Evolutionary conservation across 225 moss, liverwort and hornwort genomes (phyloP), one percentile per base, ranked within the genome.

Genomic region (Polytrichum formosum): DNA sequence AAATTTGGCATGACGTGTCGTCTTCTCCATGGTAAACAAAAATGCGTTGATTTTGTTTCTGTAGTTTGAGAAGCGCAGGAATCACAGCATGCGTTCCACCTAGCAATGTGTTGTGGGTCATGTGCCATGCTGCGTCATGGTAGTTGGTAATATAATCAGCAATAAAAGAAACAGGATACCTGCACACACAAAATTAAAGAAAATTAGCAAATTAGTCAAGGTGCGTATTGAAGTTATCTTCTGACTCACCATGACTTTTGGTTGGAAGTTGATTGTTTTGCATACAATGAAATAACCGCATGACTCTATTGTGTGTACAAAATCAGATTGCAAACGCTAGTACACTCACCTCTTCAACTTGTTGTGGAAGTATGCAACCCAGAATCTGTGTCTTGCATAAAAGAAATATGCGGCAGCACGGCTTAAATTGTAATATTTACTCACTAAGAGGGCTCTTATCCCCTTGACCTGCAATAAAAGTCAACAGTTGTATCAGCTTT

Each of bases 71-170:
- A 62, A 89, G 62, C 1, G 89, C 84, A 1, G 86, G 86, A 54
- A 88, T 64, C 6, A 91, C 59, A 33, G 82, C 84, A 69, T 91
- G 91, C 10, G 82, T 86, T 16, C 91, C 91, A 10, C 73, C 82
- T 5, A 91, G 73, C 28, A 91, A 73, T 0, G 91, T 80, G 54
- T 91, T 89, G 77, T 91, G 86, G 0, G 82, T 83, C 77, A 89
- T 89, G 76, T 91, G 91, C 89, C 89, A 91, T 31, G 86, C 86
- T 25, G 89, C 86, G 20, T 91, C 88, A 60, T 89, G 91, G 56
- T 88, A 78, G 33, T 86, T 86, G 22, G 88, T 82, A 55, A 91
- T 80, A 63, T 91, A 91, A 76, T 88, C 88, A 7, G 82, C 78
- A 35, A 89, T 82, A 71, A 88, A 91, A 13, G 91, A 89, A 16